Conservation (phyloP, 805 yeast genomes). For the Suhomyces vadensis region DNA sequence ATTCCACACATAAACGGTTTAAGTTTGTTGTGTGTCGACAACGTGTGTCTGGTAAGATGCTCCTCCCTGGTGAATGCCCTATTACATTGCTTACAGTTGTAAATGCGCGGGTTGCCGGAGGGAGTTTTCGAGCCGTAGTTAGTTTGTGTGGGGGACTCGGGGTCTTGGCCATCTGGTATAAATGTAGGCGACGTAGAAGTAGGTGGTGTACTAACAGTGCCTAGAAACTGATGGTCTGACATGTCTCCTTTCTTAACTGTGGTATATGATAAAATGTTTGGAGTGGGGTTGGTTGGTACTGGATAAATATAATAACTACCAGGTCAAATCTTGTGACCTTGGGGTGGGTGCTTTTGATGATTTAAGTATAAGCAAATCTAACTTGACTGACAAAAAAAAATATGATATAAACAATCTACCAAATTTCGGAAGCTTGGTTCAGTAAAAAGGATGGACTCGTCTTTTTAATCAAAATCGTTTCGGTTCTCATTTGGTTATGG, state of each 20-base stretch:
- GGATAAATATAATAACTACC: no score
- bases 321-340: no score
- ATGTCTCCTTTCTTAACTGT: no score
- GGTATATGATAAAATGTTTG: no score
- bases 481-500: not conserved
- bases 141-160: slow-evolving; percentile 7
- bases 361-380: not conserved
- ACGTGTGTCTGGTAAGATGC: slow-evolving; percentile 43
- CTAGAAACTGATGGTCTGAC: not conserved
- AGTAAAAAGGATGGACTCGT: not conserved
- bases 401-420: not conserved
- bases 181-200: not conserved
- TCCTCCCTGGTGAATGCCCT: slow-evolving; percentile 50
- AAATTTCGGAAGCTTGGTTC: not conserved
- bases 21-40: slow-evolving; percentile 45
- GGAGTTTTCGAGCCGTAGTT: slow-evolving; percentile 45
- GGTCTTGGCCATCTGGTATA: not conserved
- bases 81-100: slow-evolving; percentile 41
- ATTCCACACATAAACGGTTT: slow-evolving; percentile 47
- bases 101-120: slow-evolving; percentile 45
- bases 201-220: not conserved
- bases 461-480: slow-evolving; percentile 2
- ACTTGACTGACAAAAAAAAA: not conserved
- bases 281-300: no score
- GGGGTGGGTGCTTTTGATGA: not conserved